These are phyloP conservation scores for Pichia paraexigua DNA, from an alignment of 805 yeast species.

Conservation along the genomic window DNA sequence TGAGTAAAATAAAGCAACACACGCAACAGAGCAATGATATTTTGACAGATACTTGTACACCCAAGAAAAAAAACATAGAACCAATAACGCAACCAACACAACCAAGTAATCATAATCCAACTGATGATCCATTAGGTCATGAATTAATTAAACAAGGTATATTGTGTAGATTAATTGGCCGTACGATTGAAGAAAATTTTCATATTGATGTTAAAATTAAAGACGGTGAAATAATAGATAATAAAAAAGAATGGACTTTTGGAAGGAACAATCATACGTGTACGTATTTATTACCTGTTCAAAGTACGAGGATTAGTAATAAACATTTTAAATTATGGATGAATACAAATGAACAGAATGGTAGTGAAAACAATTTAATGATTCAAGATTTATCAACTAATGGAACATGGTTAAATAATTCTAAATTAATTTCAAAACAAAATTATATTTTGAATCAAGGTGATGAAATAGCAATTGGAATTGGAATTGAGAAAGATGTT, in stretches of 20 bases:
- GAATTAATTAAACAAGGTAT: conserved; percentile 25
- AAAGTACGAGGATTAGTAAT: conserved; percentile 63
- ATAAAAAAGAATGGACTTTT: conserved; percentile 34
- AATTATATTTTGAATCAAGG: conserved; percentile 84
- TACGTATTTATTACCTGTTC: conserved; percentile 53
- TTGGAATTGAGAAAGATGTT: conserved; percentile 71
- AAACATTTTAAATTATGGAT: conserved; percentile 65
- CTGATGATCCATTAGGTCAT: conserved; percentile 18
- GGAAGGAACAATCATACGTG: conserved; percentile 61
- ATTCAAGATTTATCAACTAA: conserved; percentile 78
- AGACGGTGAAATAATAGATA: conserved; percentile 10
- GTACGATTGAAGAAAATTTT: conserved; percentile 20
- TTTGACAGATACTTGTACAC: neutral
- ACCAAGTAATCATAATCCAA: conserved; percentile 26
- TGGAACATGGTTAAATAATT: conserved; percentile 82
- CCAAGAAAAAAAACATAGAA: conserved; percentile 5
- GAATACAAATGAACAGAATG: conserved; percentile 2
- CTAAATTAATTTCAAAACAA: conserved; percentile 62
- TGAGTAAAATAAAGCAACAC: neutral
- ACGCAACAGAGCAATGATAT: neutral
- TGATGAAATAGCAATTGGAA: conserved; percentile 86
- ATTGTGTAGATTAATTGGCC: conserved; percentile 31
- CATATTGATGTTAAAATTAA: conserved; percentile 26
- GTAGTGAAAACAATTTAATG: conserved; percentile 30
- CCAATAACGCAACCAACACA: conserved; percentile 32